Evolutionary conservation across 164 flowering plant genomes (phyloP).

Genomic region (Akebia trifoliata): DNA sequence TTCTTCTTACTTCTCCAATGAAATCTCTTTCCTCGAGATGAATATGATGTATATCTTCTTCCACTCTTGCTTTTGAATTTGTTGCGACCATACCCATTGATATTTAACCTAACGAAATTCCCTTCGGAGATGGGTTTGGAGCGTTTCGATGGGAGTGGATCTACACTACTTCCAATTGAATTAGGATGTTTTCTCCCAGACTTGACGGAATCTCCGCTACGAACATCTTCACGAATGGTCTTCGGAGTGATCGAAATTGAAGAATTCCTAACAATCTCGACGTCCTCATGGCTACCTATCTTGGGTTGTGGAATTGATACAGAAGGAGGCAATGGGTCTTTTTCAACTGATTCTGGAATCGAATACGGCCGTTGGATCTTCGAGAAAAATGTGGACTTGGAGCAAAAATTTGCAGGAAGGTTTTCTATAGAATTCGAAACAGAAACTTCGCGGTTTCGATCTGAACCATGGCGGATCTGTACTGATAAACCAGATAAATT

Average conservation of each 20-base stretch:
- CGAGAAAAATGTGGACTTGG: slow-evolving; percentile 45
- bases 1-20: slow-evolving; percentile 32
- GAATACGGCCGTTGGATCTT: slow-evolving; percentile 29
- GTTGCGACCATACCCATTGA: slow-evolving; percentile 48
- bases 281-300: not conserved
- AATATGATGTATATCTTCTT: slow-evolving; percentile 11
- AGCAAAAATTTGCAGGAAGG: slow-evolving; percentile 43
- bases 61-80: slow-evolving; percentile 40
- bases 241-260: slow-evolving; percentile 6
- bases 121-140: slow-evolving; percentile 54
- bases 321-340: slow-evolving; percentile 9
- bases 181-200: slow-evolving; percentile 33
- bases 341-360: slow-evolving; percentile 26
- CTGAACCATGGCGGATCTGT: slow-evolving; percentile 28
- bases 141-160: slow-evolving; percentile 26
- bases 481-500: slow-evolving; percentile 27
- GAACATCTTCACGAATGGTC: slow-evolving; percentile 3
- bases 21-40: slow-evolving; percentile 15
- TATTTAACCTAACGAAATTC: slow-evolving; percentile 80
- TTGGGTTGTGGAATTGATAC: slow-evolving; percentile 10
- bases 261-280: slow-evolving; percentile 2
- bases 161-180: slow-evolving; percentile 36
- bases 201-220: slow-evolving; percentile 15
- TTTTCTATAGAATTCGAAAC: slow-evolving; percentile 17
- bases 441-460: slow-evolving; percentile 7